Evolutionary conservation across 2,329 filamentous ascomycete species (phyloP), one percentile per base, ranked within the genome.

Genomic region (Alternaria triticina): DNA sequence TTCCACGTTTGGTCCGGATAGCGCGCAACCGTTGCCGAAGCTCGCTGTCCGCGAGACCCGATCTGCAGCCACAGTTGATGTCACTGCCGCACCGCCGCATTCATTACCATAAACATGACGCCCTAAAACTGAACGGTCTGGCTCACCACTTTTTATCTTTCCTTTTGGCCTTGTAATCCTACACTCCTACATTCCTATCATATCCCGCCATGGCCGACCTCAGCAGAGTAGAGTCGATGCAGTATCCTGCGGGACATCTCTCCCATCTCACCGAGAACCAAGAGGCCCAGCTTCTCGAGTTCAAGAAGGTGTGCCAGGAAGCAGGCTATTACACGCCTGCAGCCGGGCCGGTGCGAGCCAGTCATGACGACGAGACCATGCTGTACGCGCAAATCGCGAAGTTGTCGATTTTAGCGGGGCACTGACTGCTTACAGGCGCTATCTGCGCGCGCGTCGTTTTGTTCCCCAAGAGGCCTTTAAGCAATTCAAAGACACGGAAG

Each of bases 401-500:
- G 49, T 46, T 54, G 46, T 44, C 54, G 49, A 57, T 25, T 52
- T 28, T 65, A 62, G 66, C 68, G 66, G 72, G 66, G 66, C 66
- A 69, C 69, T 76, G 67, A 75, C 70, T 54, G 54, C 57, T 46
- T 65, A 75, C 72, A 96, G 93, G 66, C 93, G 94, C 64, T 97
- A 91, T 79, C 85, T 97, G 54, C 91, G 94, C 73, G 94, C 94
- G 33, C 89, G 94, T 60, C 91, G 89, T 79, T 97, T 95, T 84
- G 83, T 90, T 27, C 87, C 92, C 10, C 82, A 89, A 69, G 93
- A 95, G 70, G 94, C 94, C 12, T 90, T 90, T 77, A 86, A 83
- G 62, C 94, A 97, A 82, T 97, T 97, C 82, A 89, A 90, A 74
- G 92, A 94, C 58, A 97, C 94, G 0, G 93, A 97, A 80, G 88